phyloP scores from a whole-genome alignment of 495 filamentous ascomycete genomes.

The Neurospora sp. region DNA sequence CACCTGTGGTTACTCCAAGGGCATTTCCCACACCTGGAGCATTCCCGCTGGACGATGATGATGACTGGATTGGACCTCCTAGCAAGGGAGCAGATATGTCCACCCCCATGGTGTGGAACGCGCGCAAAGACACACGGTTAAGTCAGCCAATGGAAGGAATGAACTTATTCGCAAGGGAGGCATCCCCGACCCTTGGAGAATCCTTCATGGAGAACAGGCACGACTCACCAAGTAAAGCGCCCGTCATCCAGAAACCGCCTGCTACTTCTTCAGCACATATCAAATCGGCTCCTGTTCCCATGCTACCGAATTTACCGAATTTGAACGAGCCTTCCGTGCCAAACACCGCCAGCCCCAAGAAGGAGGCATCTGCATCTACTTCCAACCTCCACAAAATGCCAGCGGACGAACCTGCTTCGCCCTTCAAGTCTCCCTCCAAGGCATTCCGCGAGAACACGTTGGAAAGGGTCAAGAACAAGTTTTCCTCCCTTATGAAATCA shows the following conservation, averaged over 20 bases:
- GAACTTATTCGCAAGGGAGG: conserved; percentile 37
- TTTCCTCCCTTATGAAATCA: conserved; percentile 78
- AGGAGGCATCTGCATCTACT: conserved; percentile 55
- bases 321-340: conserved; percentile 25
- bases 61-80: conserved; percentile 76
- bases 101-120: conserved; percentile 23
- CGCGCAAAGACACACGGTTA: conserved; percentile 43
- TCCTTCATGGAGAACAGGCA: conserved; percentile 20
- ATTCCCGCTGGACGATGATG: conserved; percentile 56
- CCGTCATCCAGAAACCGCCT: conserved; percentile 25
- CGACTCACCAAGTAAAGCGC: conserved; percentile 30
- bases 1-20: conserved; percentile 6
- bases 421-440: conserved; percentile 58
- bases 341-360: conserved; percentile 38
- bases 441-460: conserved; percentile 64
- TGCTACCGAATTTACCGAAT: conserved; percentile 40
- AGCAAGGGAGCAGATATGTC: conserved; percentile 13
- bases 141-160: conserved; percentile 51
- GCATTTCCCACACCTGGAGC: conserved; percentile 33
- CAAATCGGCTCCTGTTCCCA: conserved; percentile 47
- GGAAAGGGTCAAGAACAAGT: conserved; percentile 77
- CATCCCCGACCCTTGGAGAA: conserved; percentile 14
- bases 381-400: conserved; percentile 35
- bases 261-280: conserved; percentile 30
- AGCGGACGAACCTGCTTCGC: conserved; percentile 48